Evolutionary conservation across 495 filamentous ascomycete species (phyloP).

Genomic region (Penicillium maclennaniae): DNA sequence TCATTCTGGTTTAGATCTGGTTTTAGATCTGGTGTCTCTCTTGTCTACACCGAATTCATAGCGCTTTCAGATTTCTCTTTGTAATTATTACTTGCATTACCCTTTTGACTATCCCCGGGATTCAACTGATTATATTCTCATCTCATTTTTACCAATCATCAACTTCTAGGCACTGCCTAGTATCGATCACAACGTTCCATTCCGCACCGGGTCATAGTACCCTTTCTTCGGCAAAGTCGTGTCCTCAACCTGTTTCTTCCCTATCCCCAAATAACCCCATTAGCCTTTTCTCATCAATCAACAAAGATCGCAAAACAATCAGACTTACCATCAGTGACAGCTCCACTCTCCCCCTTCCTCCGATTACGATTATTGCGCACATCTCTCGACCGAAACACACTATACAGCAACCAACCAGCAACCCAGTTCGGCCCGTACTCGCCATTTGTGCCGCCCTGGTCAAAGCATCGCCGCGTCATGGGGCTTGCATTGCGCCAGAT

Average conservation of each 20-base stretch:
- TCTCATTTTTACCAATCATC: too few relatives aligned
- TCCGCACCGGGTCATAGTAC: slow-evolving; percentile 47
- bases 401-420: slow-evolving; percentile 55
- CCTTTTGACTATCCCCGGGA: not conserved
- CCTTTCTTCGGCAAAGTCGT: slow-evolving; percentile 29
- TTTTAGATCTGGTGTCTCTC: not conserved
- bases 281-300: slow-evolving; percentile 3
- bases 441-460: slow-evolving; percentile 34
- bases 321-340: slow-evolving; percentile 26
- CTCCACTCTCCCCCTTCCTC: slow-evolving; percentile 33
- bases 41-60: not conserved
- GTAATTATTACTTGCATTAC: slow-evolving; percentile 6
- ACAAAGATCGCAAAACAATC: not conserved
- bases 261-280: slow-evolving; percentile 16
- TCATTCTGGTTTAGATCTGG: not conserved
- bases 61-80: not conserved
- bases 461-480: slow-evolving; percentile 37
- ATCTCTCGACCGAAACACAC: slow-evolving; percentile 56
- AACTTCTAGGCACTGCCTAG: not conserved
- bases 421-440: slow-evolving; percentile 55
- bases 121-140: too few relatives aligned
- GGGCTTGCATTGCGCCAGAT: slow-evolving; percentile 37
- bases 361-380: slow-evolving; percentile 51
- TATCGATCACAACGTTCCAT: slow-evolving; percentile 28
- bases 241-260: slow-evolving; percentile 22